Conservation (phyloP, 1,284 basidiomycete species). For the Bjerkandera adusta region DNA sequence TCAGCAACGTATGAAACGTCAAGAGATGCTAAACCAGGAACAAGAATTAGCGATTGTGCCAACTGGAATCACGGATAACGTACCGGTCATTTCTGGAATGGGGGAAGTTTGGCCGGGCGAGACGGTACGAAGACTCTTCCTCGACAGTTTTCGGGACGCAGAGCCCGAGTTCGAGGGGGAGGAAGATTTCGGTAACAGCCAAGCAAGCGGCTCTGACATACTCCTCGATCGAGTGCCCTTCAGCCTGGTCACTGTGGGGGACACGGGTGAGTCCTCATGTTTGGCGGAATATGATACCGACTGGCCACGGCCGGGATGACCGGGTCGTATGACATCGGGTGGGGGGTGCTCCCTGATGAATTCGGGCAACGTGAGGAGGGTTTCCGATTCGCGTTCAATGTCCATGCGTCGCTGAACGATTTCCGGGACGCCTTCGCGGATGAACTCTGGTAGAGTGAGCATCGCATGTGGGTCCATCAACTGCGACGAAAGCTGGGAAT, state of each 20-base stretch:
- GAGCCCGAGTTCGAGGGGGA: constrained; percentile 22
- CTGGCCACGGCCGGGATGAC: constrained; percentile 1
- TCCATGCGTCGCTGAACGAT: constrained; percentile 27
- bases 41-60: neutral
- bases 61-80: neutral
- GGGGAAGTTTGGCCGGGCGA: too few species aligned
- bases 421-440: constrained; percentile 50
- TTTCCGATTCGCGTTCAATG: constrained; percentile 39
- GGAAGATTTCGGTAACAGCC: constrained; percentile 43
- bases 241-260: constrained; percentile 23
- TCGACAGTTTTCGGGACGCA: constrained; percentile 4
- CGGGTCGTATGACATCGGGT: constrained; percentile 22
- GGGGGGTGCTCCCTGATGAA: constrained; percentile 46
- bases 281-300: constrained; percentile 8
- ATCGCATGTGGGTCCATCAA: constrained; percentile 57
- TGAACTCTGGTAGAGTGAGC: constrained; percentile 63
- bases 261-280: constrained; percentile 12
- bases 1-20: constrained; percentile 77
- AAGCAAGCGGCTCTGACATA: constrained; percentile 67
- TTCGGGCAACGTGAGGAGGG: constrained; percentile 58
- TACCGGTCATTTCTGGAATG: constrained; percentile 3
- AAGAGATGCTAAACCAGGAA: constrained; percentile 29
- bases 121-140: neutral
- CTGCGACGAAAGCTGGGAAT: constrained; percentile 20
- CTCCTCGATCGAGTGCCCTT: constrained; percentile 52